phyloP scores from a whole-genome alignment of 768 basidiomycete species.

The Russula griseocarnosa region DNA sequence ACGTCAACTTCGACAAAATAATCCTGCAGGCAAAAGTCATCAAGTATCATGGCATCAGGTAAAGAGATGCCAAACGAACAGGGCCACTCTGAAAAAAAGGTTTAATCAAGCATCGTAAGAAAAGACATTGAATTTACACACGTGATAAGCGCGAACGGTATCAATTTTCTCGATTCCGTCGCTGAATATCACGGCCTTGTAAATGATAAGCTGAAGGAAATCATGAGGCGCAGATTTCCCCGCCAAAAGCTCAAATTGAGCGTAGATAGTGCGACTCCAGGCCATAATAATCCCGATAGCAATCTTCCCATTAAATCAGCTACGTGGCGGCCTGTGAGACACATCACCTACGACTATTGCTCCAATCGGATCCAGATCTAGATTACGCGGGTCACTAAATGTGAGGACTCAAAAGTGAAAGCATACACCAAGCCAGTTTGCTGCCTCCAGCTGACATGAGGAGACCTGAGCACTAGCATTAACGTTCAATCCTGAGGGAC shows the following conservation, averaged over 20 bases:
- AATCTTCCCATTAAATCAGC: conserved; percentile 48
- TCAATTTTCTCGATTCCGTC: conserved; percentile 83
- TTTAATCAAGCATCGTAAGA: neutral
- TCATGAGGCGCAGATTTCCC: conserved; percentile 91
- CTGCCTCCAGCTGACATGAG: conserved; percentile 82
- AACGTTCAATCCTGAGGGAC: conserved; percentile 1
- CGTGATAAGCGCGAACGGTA: conserved; percentile 90
- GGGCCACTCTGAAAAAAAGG: conserved; percentile 57
- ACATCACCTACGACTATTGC: conserved; percentile 57
- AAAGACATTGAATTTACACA: conserved; percentile 36
- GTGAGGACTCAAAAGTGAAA: conserved; percentile 2
- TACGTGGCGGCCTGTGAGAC: neutral
- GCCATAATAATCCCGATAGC: conserved; percentile 71
- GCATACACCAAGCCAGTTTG: conserved; percentile 75
- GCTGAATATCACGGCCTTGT: conserved; percentile 88
- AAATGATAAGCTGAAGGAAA: conserved; percentile 85
- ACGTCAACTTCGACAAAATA: conserved; percentile 96
- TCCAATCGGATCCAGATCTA: conserved; percentile 75
- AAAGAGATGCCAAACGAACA: conserved; percentile 38
- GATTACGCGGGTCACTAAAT: neutral
- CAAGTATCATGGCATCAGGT: neutral
- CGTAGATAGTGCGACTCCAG: conserved; percentile 73
- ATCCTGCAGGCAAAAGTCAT: conserved; percentile 43
- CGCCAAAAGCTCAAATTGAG: conserved; percentile 80
- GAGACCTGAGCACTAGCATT: conserved; percentile 47